Base-by-base conservation (phyloP, 2,329 filamentous ascomycete species). In the Phaeosphaeriaceae sp. region DNA sequence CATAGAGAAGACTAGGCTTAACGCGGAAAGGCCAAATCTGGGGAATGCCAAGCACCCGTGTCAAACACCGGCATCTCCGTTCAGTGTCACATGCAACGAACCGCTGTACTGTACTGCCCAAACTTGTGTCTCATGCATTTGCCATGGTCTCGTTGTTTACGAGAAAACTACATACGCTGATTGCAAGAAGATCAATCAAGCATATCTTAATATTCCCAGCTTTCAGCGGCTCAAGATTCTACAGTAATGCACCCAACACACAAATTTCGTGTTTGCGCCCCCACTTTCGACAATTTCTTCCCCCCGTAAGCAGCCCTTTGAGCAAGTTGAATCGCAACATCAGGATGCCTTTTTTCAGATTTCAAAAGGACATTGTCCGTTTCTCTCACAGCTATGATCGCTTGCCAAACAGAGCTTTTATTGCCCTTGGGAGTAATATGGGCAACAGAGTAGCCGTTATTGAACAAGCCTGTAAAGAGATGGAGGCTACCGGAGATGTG, bases 391-490 rank as follows among this genome's bases (percentile, higher is more conserved):
- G 43, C 32, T 18, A 49, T 43, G 29, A 41, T 8, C 18, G 29
- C n/a, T 52, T 61, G 54, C 42, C 56, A 7, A 76, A 76, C 54
- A 73, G 74, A 45, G 91, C 89, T 0, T 96, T 90, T 70, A 85
- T 99, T 63, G 94, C 93, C 6, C 79, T 99, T 6, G 94, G 94
- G 1, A 96, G 92, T 76, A 99, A 99, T 72, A 75, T 97, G 42
- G 93, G 92, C 4, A 87, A 97, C 69, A 87, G 92, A 34, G 82
- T 96, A 42, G 83, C 81, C 34, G 89, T 88, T 83, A 95, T 99
- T 58, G 92, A 97, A 72, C 80, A 82, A 63, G 93, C 94, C 0
- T 92, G 92, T 70, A 80, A 79, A 36, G 83, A 88, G 68, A 91
- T 99, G 85, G 85, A 89, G 56, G 77, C 55, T 1, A 59, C 80